Percentiles rank a stretch among this genome's conserved stretches.
These are phyloP conservation scores for Phoenix roebelenii DNA, from an alignment of 176 grass and related monocot species.

Conservation along the genomic window DNA sequence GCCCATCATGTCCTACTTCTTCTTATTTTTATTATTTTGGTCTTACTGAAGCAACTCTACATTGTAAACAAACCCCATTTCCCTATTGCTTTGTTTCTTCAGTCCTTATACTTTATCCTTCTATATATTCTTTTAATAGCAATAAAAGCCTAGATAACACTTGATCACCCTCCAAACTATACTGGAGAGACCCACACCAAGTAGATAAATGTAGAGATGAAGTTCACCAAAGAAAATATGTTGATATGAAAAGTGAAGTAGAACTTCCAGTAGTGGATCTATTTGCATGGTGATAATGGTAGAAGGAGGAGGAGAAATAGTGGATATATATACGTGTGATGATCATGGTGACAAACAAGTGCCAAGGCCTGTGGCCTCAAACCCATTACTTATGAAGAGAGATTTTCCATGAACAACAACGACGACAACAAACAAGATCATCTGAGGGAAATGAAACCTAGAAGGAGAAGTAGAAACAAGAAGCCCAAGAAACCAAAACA, in stretches of 20 bases:
- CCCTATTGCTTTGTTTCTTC: too few species aligned
- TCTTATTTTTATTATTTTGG: conserved; percentile 11
- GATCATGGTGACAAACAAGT: conserved; percentile 45
- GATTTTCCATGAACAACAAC: conserved; percentile 23
- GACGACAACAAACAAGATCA: conserved; percentile 24
- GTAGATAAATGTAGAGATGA: too few species aligned
- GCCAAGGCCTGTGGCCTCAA: conserved; percentile 22
- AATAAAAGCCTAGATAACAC: too few species aligned
- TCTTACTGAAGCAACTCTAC: conserved; percentile 19
- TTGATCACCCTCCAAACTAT: too few species aligned
- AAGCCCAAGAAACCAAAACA: conserved; percentile 46
- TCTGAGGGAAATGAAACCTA: conserved; percentile 4
- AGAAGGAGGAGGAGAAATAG: not conserved
- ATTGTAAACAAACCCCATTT: not conserved
- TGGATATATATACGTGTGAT: conserved; percentile 6
- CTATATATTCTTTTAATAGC: too few species aligned
- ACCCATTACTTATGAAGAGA: conserved; percentile 28
- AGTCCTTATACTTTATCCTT: too few species aligned
- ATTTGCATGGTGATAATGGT: not conserved
- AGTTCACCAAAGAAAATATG: conserved; percentile 16
- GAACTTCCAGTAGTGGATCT: conserved; percentile 4
- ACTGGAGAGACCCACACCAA: too few species aligned
- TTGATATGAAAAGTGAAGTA: conserved; percentile 27
- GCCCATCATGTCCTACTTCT: conserved; percentile 3
- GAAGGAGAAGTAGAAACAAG: conserved; percentile 18